Base-by-base conservation (phyloP, 805 yeast genomes). In the Lipomyces japonicus region DNA sequence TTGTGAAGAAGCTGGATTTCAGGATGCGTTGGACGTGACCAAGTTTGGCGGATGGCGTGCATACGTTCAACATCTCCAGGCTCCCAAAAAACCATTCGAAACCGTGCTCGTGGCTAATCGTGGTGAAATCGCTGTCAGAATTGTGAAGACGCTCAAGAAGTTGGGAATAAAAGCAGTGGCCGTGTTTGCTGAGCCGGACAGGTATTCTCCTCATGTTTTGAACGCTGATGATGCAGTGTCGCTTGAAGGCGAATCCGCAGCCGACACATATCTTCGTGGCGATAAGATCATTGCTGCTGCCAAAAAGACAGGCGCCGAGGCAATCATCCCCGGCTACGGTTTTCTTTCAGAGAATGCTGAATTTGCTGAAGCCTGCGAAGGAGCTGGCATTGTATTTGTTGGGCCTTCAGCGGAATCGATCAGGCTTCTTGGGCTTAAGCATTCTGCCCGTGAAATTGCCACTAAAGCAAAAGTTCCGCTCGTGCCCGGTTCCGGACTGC, bases 291-390 rank as follows among this genome's bases (percentile, higher is more conserved):
- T 91, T 39, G 74, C 75, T 32, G 96, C 96, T 6, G 95, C 96
- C 43, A 86, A 86, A 65, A 75, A 76, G 46, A 76, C 95, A 0
- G 82, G 82, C 4, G 86, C 97, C 30, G 86, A 93, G 66, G 97
- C 97, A n/a, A 89, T 91, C 57, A 85, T 93, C 57, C 98, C 98
- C 4, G 98, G 98, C 52, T 91, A 93, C 65, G 98, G 98, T 2
- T 91, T 91, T 75, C 72, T 91, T 36, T 87, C 96, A 16, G 98
- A 91, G 70, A 91, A 91, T 67, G 97, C 97, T 21, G 96, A 87
- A 50, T 91, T 91, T 65, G 86, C 97, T 41, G 96, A 90, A 65
- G 78, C 88, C 64, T 82, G 96, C 72, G 84, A 72, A 24, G 71
- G 71, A 46, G 95, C 86, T 66, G 95, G 93, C 32, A 82, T 91